Percentiles rank a stretch among this genome's conserved stretches.
Conservation (phyloP, 192 early-diverging fungal genomes). For the Polychytrium aggregatum region DNA sequence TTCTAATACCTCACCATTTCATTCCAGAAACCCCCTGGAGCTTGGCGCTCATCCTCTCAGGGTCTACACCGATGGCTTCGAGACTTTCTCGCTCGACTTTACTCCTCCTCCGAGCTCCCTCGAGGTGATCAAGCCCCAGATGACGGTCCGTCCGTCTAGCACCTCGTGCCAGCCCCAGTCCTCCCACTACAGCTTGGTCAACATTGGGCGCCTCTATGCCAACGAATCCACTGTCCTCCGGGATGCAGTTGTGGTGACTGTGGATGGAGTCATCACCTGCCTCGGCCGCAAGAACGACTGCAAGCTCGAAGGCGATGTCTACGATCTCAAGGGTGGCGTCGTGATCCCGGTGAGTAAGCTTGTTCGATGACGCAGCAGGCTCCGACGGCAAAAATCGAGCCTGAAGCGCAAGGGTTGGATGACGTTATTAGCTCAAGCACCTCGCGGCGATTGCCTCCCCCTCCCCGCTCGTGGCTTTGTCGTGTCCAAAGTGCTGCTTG, state of each 20-base stretch:
- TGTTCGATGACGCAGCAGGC: no score
- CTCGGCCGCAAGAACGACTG: conserved; percentile 17
- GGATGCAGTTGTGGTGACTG: conserved; percentile 35
- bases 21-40: conserved; percentile 40
- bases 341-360: conserved; percentile 37
- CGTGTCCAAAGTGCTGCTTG: not conserved
- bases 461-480: conserved; percentile 1
- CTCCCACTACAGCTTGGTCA: conserved; percentile 20
- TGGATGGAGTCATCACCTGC: conserved; percentile 47
- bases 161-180: not conserved
- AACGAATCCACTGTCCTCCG: conserved; percentile 15
- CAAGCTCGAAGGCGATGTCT: conserved; percentile 13
- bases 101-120: conserved; percentile 1
- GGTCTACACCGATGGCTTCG: conserved; percentile 62
- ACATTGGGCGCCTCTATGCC: conserved; percentile 26
- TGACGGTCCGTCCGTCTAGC: not conserved
- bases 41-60: conserved; percentile 62
- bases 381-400: no score
- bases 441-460: no score
- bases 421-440: no score
- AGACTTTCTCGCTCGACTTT: conserved; percentile 28
- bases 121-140: not conserved
- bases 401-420: no score
- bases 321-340: conserved; percentile 47
- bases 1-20: not conserved